These are phyloP conservation scores for Globisporangium orthogonon DNA, from an alignment of 352 stramenopile genomes.

Conservation along the genomic window DNA sequence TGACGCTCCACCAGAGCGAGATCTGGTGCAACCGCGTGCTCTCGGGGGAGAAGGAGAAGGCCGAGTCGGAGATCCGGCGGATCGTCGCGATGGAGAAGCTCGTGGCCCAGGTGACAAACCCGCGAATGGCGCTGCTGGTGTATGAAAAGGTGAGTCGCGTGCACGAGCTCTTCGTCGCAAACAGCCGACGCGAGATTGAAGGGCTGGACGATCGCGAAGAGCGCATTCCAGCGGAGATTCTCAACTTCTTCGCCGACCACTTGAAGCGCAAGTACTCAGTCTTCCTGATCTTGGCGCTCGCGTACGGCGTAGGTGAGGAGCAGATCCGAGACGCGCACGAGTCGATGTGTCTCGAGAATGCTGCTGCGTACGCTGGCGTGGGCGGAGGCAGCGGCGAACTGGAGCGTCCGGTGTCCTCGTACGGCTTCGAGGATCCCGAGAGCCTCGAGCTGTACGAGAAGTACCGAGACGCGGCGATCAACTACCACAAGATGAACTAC, in stretches of 20 bases:
- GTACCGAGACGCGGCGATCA: conserved; percentile 70
- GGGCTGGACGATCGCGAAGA: conserved; percentile 30
- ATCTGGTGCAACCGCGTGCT: conserved; percentile 82
- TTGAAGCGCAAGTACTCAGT: conserved; percentile 86
- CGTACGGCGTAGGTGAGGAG: conserved; percentile 67
- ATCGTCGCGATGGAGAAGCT: conserved; percentile 86
- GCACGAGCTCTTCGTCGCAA: conserved; percentile 80
- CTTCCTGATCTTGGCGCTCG: conserved; percentile 77
- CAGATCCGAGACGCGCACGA: conserved; percentile 80
- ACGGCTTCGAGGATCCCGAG: conserved; percentile 72
- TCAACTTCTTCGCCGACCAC: conserved; percentile 83
- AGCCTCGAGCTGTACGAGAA: conserved; percentile 82
- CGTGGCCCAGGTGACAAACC: conserved; percentile 67
- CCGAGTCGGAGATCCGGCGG: conserved; percentile 71
- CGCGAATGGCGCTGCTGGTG: conserved; percentile 78
- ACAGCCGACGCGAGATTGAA: conserved; percentile 74
- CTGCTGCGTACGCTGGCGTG: conserved; percentile 59
- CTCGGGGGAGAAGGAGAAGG: conserved; percentile 76
- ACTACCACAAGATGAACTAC: conserved; percentile 87
- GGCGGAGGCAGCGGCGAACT: conserved; percentile 60
- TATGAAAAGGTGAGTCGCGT: conserved; percentile 87
- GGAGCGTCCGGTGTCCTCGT: conserved; percentile 37
- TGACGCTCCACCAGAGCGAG: conserved; percentile 81
- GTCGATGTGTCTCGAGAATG: conserved; percentile 77
- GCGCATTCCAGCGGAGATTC: conserved; percentile 43